phyloP scores from a whole-genome alignment of 176 grass and related monocot genomes.

The Carex myosuroides region DNA sequence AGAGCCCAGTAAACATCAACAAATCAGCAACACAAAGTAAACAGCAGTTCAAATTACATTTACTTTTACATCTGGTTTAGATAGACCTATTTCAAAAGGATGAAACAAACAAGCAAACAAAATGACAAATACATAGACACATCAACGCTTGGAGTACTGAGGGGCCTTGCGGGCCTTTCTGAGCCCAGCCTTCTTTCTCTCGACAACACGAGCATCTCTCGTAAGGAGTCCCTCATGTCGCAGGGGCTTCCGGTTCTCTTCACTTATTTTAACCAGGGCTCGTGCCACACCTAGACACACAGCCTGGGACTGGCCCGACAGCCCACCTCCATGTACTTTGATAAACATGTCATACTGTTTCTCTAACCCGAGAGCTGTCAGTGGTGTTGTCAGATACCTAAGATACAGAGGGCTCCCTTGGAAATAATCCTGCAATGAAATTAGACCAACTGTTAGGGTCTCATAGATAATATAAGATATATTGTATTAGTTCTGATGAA shows the following conservation, averaged over 20 bases:
- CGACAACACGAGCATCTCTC: constrained; percentile 89
- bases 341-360: constrained; percentile 85
- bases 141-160: constrained; percentile 91
- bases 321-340: constrained; percentile 82
- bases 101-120: constrained; percentile 15
- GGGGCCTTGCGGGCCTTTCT: constrained; percentile 91
- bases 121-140: constrained; percentile 2
- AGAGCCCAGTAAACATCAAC: neutral
- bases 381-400: constrained; percentile 65
- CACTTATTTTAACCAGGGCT: constrained; percentile 79
- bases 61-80: constrained; percentile 8
- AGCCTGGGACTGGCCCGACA: constrained; percentile 88
- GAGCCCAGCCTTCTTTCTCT: constrained; percentile 92
- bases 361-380: constrained; percentile 63
- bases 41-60: constrained; percentile 12
- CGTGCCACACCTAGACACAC: constrained; percentile 78
- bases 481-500: neutral
- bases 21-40: neutral
- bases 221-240: constrained; percentile 74
- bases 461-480: neutral
- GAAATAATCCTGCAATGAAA: constrained; percentile 70
- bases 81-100: neutral
- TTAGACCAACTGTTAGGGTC: neutral
- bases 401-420: constrained; percentile 78
- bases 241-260: constrained; percentile 48